Evolutionary conservation across 1,139 yeast genomes (phyloP), one percentile per base, ranked within the genome.

Genomic region (Yamadazyma triangularis): DNA sequence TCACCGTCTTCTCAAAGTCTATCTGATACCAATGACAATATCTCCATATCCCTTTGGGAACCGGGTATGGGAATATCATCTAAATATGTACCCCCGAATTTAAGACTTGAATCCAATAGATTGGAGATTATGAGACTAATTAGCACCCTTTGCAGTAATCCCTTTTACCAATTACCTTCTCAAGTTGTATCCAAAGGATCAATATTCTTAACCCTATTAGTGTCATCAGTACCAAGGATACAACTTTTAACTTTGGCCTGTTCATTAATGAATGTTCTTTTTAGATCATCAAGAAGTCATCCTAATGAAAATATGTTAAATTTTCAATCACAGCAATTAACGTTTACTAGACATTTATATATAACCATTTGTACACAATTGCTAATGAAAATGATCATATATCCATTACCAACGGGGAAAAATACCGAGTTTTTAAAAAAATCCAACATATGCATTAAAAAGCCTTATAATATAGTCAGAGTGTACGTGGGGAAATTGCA

Each of bases 71-170:
- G 88, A 0, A 52, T 51, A 2, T 41, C 56, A 9, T 60, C 65
- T 3, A 60, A 58, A 31, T 65, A 70, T 37, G 50, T 60, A 7
- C 47, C 61, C 1, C 75, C 82, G 0, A 62, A 70, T 31, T 61
- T 75, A 4, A 64, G 70, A 8, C 47, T 76, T 25, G 93, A 85
- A 40, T 56, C 78, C 18, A 78, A 84, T 50, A 68, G 95, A 42
- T 54, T 78, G 4, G 94, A 85, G 42, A 60, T 85, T 2, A 47
- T 91, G 25, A 64, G 82, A 32, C 58, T 87, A 9, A 37, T 89
- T 8, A 46, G 84, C 5, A 66, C 81, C 0, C 56, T 89, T n/a
- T 64, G 75, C 15, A 82, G 95, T 0, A 71, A 69, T 29, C 66
- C 80, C 8, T 52, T 88, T 29, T 88, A 86, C 50, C 53, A 51